Evolutionary conservation across 2,329 filamentous ascomycete species (phyloP), one percentile per base, ranked within the genome.

Genomic region (Bipolaris cookei): DNA sequence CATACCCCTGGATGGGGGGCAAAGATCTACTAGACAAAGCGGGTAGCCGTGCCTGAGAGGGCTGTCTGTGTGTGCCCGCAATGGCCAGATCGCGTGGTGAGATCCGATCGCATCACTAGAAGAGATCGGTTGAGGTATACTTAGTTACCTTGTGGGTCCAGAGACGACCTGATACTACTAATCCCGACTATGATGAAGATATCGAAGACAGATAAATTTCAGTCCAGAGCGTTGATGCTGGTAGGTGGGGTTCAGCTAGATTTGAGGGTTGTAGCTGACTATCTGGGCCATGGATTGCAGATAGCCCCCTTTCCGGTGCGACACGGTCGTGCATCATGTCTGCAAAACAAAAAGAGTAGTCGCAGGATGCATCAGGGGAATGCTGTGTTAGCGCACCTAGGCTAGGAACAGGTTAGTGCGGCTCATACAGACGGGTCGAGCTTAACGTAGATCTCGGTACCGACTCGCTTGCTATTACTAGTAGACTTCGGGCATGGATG

Each of bases 341-440:
- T 10, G 4, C 2, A 53, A 49, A 42, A 52, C 35, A 18, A 51
- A 57, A 18, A 20, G 20, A 38, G 42, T 46, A 57, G 30, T 32
- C 37, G 44, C 38, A 46, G 46, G 41, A 45, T 35, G 25, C 35
- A 35, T 42, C 28, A 14, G 18, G 20, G 16, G 48, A 47, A 47
- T 43, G 43, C 11, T 41, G 25, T 47, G 25, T n/a, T 52, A 21
- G 35, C 32, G 18, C 20, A 30, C 34, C 34, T 57, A 50, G 21
- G 18, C 49, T 50, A 47, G 32, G 54, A 51, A 60, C 32, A 56
- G 54, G 43, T 25, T 58, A 60, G 57, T 21, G 50, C 20, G 3
- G 11, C 39, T 41, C 41, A 38, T 30, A 30, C 28, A 30, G 30
- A 35, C 11, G 16, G 18, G 42, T 37, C 41, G 49, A 30, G 38